Conservation (phyloP, 73 alveolate genomes). For the Tetrahymena thermophila region DNA sequence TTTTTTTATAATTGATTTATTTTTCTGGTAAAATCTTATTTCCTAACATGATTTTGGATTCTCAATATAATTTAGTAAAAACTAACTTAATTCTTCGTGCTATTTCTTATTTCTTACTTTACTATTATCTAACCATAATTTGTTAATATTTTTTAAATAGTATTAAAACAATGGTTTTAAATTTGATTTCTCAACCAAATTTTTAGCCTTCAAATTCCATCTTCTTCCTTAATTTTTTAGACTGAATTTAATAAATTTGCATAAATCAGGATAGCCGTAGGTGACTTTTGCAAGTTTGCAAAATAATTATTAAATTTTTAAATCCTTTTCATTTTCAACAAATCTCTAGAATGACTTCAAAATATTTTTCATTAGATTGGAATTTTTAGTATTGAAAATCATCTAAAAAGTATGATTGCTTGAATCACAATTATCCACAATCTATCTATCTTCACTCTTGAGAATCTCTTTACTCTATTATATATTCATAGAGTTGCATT, state of each 20-base stretch:
- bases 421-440: no score
- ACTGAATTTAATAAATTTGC: neutral
- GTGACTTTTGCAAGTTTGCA: neutral
- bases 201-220: neutral
- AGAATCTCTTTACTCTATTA: no score
- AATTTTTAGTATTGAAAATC: neutral
- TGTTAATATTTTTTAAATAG: neutral
- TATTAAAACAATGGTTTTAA: neutral
- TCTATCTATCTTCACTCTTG: neutral
- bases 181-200: neutral
- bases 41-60: neutral
- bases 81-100: neutral
- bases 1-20: neutral
- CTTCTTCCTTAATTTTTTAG: neutral
- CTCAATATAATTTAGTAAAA: neutral
- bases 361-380: neutral
- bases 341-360: neutral
- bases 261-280: neutral
- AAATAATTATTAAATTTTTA: neutral
- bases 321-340: neutral
- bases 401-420: neutral
- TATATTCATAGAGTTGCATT: no score
- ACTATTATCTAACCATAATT: neutral
- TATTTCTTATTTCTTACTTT: neutral
- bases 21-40: neutral